These are phyloP conservation scores for Hypocrella siamensis DNA, from an alignment of 2,329 filamentous ascomycete genomes.

Conservation along the genomic window DNA sequence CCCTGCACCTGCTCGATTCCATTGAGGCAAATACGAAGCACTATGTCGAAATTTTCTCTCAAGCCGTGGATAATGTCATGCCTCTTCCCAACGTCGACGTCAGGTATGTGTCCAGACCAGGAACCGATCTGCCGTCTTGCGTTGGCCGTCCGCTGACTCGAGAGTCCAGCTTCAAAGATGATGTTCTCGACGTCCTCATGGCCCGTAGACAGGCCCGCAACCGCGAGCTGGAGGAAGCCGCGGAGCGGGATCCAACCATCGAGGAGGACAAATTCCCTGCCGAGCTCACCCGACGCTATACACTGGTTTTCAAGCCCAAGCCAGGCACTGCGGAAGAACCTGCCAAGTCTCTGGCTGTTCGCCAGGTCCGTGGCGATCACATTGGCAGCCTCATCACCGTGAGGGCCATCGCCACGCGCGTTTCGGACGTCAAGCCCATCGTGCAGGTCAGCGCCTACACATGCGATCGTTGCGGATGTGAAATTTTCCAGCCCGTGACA, in stretches of 20 bases:
- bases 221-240: conserved; percentile 53
- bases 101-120: conserved; percentile 35
- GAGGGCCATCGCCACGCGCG: conserved; percentile 82
- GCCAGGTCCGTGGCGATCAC: conserved; percentile 84
- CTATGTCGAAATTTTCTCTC: conserved; percentile 82
- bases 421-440: conserved; percentile 93
- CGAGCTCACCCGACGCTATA: conserved; percentile 84
- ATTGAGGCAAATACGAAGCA: conserved; percentile 87
- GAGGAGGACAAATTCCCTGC: conserved; percentile 74
- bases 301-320: conserved; percentile 86
- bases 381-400: conserved; percentile 88
- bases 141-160: background rate
- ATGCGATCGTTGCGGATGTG: conserved; percentile 88
- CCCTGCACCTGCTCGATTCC: conserved; percentile 57
- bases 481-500: conserved; percentile 92
- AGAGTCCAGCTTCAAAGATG: conserved; percentile 71
- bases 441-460: conserved; percentile 98
- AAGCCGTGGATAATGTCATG: conserved; percentile 76
- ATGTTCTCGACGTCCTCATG: conserved; percentile 94
- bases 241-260: conserved; percentile 49
- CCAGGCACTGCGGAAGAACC: conserved; percentile 53
- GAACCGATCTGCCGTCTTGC: too few relatives aligned
- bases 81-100: conserved; percentile 64
- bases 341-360: conserved; percentile 63
- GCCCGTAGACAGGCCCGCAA: conserved; percentile 79